Conservation (phyloP, 768 basidiomycete species). For the Phylloporus rhodoxanthus region DNA sequence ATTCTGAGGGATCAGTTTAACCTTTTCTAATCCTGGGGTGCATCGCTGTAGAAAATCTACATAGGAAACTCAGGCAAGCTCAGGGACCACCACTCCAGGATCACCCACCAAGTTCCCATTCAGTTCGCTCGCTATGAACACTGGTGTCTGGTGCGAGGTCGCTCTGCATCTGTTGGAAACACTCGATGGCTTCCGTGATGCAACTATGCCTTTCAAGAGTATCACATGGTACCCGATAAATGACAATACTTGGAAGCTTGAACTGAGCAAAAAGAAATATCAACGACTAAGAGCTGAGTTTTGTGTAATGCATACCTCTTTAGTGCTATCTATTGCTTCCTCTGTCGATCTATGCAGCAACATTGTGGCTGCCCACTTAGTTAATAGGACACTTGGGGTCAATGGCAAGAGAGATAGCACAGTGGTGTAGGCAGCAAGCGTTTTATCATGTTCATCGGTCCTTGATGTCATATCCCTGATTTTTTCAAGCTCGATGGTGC, state of each 20-base stretch:
- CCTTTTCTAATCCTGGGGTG: not conserved
- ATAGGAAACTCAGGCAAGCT: not conserved
- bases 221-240: not conserved
- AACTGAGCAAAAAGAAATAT: not conserved
- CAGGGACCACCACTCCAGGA: fast-evolving
- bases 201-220: not conserved
- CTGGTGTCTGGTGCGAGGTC: not conserved
- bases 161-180: not conserved
- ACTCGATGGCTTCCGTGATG: not conserved
- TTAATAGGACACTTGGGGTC: not conserved
- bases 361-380: not conserved
- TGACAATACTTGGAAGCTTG: not conserved
- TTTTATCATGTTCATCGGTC: not conserved
- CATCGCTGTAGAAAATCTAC: conserved; percentile 3
- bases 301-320: not conserved
- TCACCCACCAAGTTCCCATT: conserved; percentile 4
- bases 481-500: not conserved
- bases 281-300: not conserved
- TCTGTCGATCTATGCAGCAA: not conserved
- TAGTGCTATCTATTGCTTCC: not conserved
- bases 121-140: not conserved
- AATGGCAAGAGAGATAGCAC: not conserved
- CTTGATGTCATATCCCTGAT: not conserved
- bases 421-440: not conserved
- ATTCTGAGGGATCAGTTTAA: not conserved